Conservation (phyloP, 2,329 filamentous ascomycete genomes). For the Pseudonectria foliicola region DNA sequence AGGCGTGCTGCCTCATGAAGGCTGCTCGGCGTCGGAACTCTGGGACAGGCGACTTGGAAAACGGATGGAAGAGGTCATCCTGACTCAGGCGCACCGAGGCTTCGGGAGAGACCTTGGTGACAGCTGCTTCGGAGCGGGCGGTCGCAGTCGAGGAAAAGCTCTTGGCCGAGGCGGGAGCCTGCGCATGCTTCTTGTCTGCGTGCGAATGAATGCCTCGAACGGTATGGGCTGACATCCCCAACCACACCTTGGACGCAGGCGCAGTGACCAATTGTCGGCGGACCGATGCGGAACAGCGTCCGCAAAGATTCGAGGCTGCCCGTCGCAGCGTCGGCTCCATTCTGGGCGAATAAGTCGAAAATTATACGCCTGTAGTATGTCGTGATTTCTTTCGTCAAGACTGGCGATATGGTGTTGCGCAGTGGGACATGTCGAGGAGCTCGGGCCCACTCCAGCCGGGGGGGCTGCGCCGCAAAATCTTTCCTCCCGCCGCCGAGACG, state of each 20-base stretch:
- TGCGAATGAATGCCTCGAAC: constrained; percentile 24
- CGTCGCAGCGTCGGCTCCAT: constrained; percentile 36
- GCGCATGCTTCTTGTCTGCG: constrained; percentile 16
- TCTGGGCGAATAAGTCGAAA: constrained; percentile 7
- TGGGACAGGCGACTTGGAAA: constrained; percentile 79
- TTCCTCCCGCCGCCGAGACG: constrained; percentile 25
- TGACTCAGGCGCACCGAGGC: constrained; percentile 43
- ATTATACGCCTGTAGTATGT: constrained; percentile 5
- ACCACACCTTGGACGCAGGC: constrained; percentile 18
- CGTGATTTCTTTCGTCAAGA: constrained; percentile 11
- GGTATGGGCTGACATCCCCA: constrained; percentile 22
- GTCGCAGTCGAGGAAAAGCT: constrained; percentile 26
- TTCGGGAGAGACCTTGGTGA: constrained; percentile 15
- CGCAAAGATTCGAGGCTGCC: constrained; percentile 33
- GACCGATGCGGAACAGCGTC: constrained; percentile 31
- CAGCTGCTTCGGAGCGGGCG: constrained; percentile 20
- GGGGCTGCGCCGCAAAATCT: constrained; percentile 26
- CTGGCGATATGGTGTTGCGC: constrained; percentile 12
- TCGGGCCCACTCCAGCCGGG: constrained; percentile 15
- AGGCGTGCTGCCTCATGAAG: constrained; percentile 87
- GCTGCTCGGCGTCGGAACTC: constrained; percentile 82
- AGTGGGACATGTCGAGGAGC: constrained; percentile 24
- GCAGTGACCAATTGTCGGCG: constrained; percentile 22
- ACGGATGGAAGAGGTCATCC: constrained; percentile 89
- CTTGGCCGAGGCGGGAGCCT: constrained; percentile 12